Evolutionary conservation across 176 grass and related monocot genomes (phyloP).

Genomic region (Themeda triandra): DNA sequence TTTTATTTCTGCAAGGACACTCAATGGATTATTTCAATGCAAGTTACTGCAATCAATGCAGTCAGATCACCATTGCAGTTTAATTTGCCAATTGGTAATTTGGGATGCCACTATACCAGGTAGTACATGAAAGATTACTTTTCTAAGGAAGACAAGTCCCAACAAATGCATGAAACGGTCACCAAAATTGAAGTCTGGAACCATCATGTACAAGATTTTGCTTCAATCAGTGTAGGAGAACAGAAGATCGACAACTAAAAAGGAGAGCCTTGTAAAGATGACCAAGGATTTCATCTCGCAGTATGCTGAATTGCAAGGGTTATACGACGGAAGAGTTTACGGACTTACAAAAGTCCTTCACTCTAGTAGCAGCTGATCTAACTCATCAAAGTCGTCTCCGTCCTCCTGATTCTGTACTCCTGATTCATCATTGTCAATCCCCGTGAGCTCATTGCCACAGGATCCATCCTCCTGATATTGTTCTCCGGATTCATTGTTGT

Average conservation of each 20-base stretch:
- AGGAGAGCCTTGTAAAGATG: neutral
- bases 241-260: neutral
- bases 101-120: too few relatives aligned
- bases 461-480: neutral
- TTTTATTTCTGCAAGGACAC: too few relatives aligned
- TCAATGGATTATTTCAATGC: too few relatives aligned
- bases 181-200: too few relatives aligned
- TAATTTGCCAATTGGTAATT: too few relatives aligned
- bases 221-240: neutral
- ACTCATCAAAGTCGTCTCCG: conserved; percentile 46
- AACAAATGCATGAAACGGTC: too few relatives aligned
- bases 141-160: too few relatives aligned
- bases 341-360: conserved; percentile 16
- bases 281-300: neutral
- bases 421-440: conserved; percentile 9
- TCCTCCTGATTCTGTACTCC: conserved; percentile 1
- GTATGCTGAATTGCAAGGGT: neutral
- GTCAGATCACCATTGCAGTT: too few relatives aligned
- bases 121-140: too few relatives aligned
- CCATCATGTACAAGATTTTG: too few relatives aligned
- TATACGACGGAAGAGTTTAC: neutral
- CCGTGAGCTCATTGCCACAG: neutral
- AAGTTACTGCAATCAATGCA: too few relatives aligned
- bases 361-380: conserved; percentile 45
- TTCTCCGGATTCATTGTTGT: conserved; percentile 9